phyloP scores from a whole-genome alignment of 805 yeast species.

The Wickerhamiella nectarea region DNA sequence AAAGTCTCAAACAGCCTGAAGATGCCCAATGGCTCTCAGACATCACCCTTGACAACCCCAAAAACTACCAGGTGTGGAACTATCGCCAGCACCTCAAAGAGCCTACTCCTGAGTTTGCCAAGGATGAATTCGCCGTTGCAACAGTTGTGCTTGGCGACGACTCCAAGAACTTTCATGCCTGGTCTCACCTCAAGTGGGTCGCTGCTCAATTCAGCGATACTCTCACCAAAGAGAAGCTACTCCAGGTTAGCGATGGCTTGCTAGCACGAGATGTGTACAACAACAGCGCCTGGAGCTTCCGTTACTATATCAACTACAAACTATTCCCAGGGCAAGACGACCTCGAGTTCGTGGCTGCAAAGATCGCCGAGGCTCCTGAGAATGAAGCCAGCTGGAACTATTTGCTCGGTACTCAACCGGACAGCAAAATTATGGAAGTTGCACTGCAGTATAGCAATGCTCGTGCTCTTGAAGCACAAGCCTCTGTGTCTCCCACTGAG shows the following conservation, averaged over 20 bases:
- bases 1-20: constrained; percentile 23
- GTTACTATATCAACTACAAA: constrained; percentile 41
- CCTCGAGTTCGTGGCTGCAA: constrained; percentile 34
- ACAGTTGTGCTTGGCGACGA: constrained; percentile 62
- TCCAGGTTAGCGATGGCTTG: constrained; percentile 35
- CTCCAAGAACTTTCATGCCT: constrained; percentile 85
- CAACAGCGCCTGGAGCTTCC: constrained; percentile 88
- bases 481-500: constrained; percentile 24
- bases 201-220: constrained; percentile 29
- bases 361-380: constrained; percentile 53
- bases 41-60: constrained; percentile 61
- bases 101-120: constrained; percentile 20
- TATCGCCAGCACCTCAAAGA: constrained; percentile 57
- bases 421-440: background rate
- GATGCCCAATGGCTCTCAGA: constrained; percentile 74
- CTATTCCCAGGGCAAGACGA: constrained; percentile 32
- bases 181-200: constrained; percentile 87
- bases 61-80: constrained; percentile 96
- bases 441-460: background rate
- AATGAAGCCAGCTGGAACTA: constrained; percentile 85
- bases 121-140: constrained; percentile 52
- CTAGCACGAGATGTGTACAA: constrained; percentile 59
- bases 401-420: constrained; percentile 41
- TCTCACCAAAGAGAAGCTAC: constrained; percentile 30
- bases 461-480: constrained; percentile 2